Evolutionary conservation across 441 rosid species (phyloP).

Genomic region (Daphne laureola): DNA sequence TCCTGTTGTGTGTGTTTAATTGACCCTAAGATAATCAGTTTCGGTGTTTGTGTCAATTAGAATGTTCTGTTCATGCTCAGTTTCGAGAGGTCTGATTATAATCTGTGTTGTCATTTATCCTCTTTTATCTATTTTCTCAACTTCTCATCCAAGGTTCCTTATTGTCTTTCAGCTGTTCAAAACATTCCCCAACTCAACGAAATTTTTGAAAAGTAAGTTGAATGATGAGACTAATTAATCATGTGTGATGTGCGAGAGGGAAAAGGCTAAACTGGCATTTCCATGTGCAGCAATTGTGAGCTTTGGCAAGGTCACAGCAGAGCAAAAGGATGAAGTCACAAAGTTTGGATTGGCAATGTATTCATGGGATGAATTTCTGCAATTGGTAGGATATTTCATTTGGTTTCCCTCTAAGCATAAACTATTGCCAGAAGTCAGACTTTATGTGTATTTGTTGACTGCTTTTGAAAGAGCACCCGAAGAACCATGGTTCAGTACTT

Average conservation of each 20-base stretch:
- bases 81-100: neutral
- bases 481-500: conserved; percentile 1
- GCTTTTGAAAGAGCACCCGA: neutral
- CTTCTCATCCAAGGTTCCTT: conserved; percentile 4
- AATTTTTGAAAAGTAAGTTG: conserved; percentile 69
- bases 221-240: conserved; percentile 6
- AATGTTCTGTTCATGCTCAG: neutral
- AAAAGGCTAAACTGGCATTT: conserved; percentile 6
- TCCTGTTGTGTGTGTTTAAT: neutral
- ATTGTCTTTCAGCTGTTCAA: conserved; percentile 56
- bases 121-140: neutral
- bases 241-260: conserved; percentile 7
- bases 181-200: conserved; percentile 59
- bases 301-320: conserved; percentile 67
- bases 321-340: conserved; percentile 60
- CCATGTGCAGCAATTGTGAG: conserved; percentile 76
- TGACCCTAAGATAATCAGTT: neutral
- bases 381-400: conserved; percentile 37
- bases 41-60: neutral
- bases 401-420: neutral
- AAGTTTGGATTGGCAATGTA: conserved; percentile 50
- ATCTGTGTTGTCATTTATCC: neutral
- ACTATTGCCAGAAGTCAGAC: neutral
- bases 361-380: conserved; percentile 84
- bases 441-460: neutral